Evolutionary conservation across 2,329 filamentous ascomycete genomes (phyloP).

Genomic region (Hypocreales sp.): DNA sequence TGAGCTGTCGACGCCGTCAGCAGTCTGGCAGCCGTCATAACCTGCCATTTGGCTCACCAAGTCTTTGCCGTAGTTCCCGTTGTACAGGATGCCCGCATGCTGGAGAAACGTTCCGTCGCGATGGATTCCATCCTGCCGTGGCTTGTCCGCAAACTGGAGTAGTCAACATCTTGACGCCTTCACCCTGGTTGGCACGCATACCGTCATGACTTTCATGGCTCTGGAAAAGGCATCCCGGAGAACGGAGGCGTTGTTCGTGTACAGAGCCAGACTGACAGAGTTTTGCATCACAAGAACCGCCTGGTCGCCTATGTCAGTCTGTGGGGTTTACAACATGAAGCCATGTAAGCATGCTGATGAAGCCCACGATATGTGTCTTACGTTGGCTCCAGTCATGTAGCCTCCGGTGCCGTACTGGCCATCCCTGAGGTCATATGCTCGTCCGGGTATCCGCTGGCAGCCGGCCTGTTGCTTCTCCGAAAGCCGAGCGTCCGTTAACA

Average conservation of each 20-base stretch:
- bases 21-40: no score
- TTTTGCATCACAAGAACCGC: constrained; percentile 10
- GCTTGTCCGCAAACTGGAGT: constrained; percentile 6
- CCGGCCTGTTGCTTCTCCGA: constrained; percentile 5
- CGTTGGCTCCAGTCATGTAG: constrained; percentile 8
- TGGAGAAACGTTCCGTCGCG: constrained; percentile 10
- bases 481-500: constrained; percentile 7
- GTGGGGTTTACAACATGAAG: no score
- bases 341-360: no score
- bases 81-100: constrained; percentile 9
- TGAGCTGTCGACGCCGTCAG: no score
- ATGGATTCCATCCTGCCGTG: constrained; percentile 8
- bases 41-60: no score
- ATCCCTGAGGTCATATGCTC: constrained; percentile 8
- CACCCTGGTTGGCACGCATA: no score
- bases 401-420: constrained; percentile 6
- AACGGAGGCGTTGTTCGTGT: constrained; percentile 8
- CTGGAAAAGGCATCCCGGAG: constrained; percentile 5
- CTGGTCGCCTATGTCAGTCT: constrained; percentile 3
- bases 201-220: constrained; percentile 7
- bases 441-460: constrained; percentile 7
- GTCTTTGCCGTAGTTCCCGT: constrained; percentile 11
- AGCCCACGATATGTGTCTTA: no score
- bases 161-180: no score
- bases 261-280: constrained; percentile 8